phyloP scores from a whole-genome alignment of 2,329 filamentous ascomycete species.

The Bipolaris cookei region DNA sequence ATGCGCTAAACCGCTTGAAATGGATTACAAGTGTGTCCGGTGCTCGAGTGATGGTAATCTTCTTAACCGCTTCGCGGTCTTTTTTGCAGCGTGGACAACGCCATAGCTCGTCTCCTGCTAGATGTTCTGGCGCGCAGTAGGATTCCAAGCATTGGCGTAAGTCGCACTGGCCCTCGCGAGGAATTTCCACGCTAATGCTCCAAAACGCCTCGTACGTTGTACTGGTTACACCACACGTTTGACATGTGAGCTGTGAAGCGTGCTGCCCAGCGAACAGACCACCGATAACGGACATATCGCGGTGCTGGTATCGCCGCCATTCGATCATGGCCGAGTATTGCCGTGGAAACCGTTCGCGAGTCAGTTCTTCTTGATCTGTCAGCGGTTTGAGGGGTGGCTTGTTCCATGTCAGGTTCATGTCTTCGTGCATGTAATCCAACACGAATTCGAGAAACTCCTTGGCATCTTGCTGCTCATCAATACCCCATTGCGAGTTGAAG shows the following conservation, averaged over 20 bases:
- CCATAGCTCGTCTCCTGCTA: slow-evolving; percentile 72
- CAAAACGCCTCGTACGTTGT: slow-evolving; percentile 75
- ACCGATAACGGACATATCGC: slow-evolving; percentile 77
- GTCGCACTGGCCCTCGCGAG: slow-evolving; percentile 64
- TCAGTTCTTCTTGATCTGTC: slow-evolving; percentile 65
- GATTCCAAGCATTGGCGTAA: slow-evolving; percentile 73
- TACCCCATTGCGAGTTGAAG: slow-evolving; percentile 71
- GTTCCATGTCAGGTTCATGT: slow-evolving; percentile 75
- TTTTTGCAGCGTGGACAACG: slow-evolving; percentile 77
- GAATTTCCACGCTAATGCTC: slow-evolving; percentile 73
- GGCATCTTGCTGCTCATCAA: slow-evolving; percentile 83
- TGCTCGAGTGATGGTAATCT: slow-evolving; percentile 75
- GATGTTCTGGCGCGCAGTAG: slow-evolving; percentile 70
- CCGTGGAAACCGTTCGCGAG: slow-evolving; percentile 65
- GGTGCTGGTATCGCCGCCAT: slow-evolving; percentile 73
- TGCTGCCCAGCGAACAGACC: slow-evolving; percentile 78
- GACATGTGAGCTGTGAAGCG: slow-evolving; percentile 66
- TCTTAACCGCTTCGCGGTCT: slow-evolving; percentile 70
- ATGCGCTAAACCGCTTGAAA: slow-evolving; percentile 72
- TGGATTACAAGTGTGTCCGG: slow-evolving; percentile 80
- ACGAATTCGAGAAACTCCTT: slow-evolving; percentile 89
- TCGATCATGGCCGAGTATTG: slow-evolving; percentile 73
- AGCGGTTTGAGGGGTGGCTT: slow-evolving; percentile 63
- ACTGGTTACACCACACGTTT: slow-evolving; percentile 66
- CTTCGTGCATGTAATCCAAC: slow-evolving; percentile 80